Evolutionary conservation across 2,329 filamentous ascomycete species (phyloP).

Genomic region (Aulographum hederae): DNA sequence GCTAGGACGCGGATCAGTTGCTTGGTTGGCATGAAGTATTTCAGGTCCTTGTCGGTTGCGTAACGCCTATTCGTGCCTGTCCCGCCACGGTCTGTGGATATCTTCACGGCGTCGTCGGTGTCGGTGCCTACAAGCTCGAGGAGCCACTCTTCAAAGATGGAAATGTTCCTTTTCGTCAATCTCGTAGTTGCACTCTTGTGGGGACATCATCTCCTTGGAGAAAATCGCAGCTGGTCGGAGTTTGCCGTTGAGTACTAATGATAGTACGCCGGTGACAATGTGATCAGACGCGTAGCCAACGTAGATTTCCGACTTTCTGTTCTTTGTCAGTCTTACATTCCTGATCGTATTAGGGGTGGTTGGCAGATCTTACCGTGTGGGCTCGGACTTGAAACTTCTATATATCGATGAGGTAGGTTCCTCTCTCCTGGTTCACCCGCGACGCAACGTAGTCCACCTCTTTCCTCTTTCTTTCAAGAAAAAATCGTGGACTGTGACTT

Average conservation of each 20-base stretch:
- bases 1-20: slow-evolving; percentile 11
- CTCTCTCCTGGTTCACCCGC: too few relatives aligned
- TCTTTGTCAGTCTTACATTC: too few relatives aligned
- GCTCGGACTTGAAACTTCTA: too few relatives aligned
- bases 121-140: slow-evolving; percentile 7
- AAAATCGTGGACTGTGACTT: too few relatives aligned
- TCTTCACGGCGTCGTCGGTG: slow-evolving; percentile 5
- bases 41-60: slow-evolving; percentile 11
- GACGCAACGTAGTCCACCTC: too few relatives aligned
- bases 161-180: slow-evolving; percentile 18
- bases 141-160: slow-evolving; percentile 9
- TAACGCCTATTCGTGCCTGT: too few relatives aligned
- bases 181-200: slow-evolving; percentile 13
- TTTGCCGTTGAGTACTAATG: slow-evolving; percentile 2
- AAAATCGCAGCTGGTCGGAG: slow-evolving; percentile 8
- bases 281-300: slow-evolving; percentile 9
- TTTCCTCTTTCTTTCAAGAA: too few relatives aligned
- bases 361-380: too few relatives aligned
- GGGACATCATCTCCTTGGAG: slow-evolving; percentile 8
- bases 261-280: slow-evolving; percentile 3
- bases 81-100: slow-evolving; percentile 13
- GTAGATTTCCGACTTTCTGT: too few relatives aligned
- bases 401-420: too few relatives aligned
- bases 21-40: slow-evolving; percentile 14
- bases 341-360: too few relatives aligned